Evolutionary conservation across 2,329 filamentous ascomycete species (phyloP).

Genomic region (Furcasterigmium sp.): DNA sequence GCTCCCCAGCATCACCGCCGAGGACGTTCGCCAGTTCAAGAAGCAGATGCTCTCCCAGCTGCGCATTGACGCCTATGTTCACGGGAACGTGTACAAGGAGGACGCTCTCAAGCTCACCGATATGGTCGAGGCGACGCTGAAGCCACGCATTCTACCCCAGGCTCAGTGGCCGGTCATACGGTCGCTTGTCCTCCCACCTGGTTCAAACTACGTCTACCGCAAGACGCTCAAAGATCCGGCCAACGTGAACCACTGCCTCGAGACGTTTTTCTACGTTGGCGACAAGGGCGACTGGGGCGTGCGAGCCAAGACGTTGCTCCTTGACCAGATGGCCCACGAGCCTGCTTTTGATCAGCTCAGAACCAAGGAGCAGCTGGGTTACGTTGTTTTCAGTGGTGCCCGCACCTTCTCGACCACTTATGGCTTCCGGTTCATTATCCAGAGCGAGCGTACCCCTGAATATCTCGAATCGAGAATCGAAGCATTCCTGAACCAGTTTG

Average conservation of each 20-base stretch:
- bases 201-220: constrained; percentile 79
- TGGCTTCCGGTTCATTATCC: constrained; percentile 84
- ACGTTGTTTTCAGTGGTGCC: constrained; percentile 85
- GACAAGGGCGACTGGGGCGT: constrained; percentile 62
- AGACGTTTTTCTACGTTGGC: constrained; percentile 70
- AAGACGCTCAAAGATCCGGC: constrained; percentile 77
- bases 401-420: constrained; percentile 70
- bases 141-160: constrained; percentile 66
- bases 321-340: constrained; percentile 89
- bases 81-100: constrained; percentile 92
- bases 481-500: constrained; percentile 68
- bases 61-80: constrained; percentile 81
- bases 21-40: constrained; percentile 72
- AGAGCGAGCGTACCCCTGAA: constrained; percentile 79
- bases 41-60: constrained; percentile 76
- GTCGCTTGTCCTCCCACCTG: constrained; percentile 70
- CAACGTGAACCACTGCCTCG: constrained; percentile 84
- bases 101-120: constrained; percentile 83
- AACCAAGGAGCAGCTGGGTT: constrained; percentile 96
- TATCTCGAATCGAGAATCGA: constrained; percentile 89
- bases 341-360: constrained; percentile 90
- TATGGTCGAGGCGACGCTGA: constrained; percentile 72
- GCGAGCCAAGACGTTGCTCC: constrained; percentile 72
- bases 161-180: constrained; percentile 77
- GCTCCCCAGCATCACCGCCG: constrained; percentile 65